These are phyloP conservation scores for Populus hybrid DNA, from an alignment of 441 rosid species.

Conservation along the genomic window DNA sequence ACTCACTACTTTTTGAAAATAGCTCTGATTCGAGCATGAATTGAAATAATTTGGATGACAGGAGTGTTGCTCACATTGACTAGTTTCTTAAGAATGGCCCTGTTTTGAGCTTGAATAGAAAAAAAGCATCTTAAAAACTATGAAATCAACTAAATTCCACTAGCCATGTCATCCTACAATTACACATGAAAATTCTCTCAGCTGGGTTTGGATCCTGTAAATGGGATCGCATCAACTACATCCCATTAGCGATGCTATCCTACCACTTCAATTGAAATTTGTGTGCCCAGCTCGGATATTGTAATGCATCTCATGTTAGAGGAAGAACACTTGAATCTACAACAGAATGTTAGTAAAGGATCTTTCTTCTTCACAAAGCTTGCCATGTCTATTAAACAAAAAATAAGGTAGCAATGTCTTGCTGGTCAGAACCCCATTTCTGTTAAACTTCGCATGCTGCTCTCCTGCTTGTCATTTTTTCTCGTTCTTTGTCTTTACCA, in stretches of 20 bases:
- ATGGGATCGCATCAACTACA: not conserved
- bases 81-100: slow-evolving; percentile 33
- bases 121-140: slow-evolving; percentile 21
- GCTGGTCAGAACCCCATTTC: slow-evolving; percentile 27
- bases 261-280: not conserved
- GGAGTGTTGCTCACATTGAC: slow-evolving; percentile 1
- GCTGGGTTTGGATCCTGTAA: slow-evolving; percentile 19
- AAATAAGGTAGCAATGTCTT: slow-evolving; percentile 14
- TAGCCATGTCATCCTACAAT: slow-evolving; percentile 14
- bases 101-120: slow-evolving; percentile 42
- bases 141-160: slow-evolving; percentile 28
- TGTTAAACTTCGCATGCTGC: slow-evolving; percentile 20
- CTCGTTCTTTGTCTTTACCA: slow-evolving; percentile 38
- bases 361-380: slow-evolving; percentile 24
- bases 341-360: slow-evolving; percentile 37
- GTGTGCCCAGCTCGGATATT: not conserved
- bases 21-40: slow-evolving; percentile 47
- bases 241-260: not conserved
- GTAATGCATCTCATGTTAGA: slow-evolving; percentile 32
- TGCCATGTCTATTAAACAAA: not conserved
- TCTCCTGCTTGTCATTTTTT: slow-evolving; percentile 13
- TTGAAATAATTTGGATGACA: slow-evolving; percentile 27
- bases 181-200: slow-evolving; percentile 22
- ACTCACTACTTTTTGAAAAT: slow-evolving; percentile 24
- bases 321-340: slow-evolving; percentile 42